Conservation (phyloP, 345 rosid genomes). For the Bruguiera parviflora region DNA sequence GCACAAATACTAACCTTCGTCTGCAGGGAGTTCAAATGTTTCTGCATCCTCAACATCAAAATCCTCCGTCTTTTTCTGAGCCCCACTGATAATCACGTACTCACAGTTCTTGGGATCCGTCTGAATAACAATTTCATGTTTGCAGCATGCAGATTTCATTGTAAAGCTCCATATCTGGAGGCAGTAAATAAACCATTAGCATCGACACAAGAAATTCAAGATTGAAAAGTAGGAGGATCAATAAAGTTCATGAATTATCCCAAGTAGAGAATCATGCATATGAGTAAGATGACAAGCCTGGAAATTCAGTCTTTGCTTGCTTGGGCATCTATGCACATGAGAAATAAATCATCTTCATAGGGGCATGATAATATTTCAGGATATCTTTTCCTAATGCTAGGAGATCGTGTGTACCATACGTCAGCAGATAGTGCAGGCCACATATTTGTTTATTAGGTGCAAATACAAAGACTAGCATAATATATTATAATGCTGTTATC, state of each 20-base stretch:
- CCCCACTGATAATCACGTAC: conserved; percentile 85
- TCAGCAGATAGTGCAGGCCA: not conserved
- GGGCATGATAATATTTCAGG: too few species aligned
- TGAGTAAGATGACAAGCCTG: not conserved
- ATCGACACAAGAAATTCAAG: not conserved
- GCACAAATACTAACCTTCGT: conserved; percentile 59
- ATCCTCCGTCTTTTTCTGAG: conserved; percentile 77
- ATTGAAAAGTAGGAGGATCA: not conserved
- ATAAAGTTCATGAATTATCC: not conserved
- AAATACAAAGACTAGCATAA: not conserved
- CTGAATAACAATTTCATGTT: conserved; percentile 84
- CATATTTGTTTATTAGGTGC: not conserved
- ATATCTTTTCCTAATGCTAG: too few species aligned
- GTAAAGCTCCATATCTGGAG: conserved; percentile 93
- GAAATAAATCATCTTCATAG: too few species aligned
- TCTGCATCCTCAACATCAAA: conserved; percentile 93
- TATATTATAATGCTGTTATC: not conserved
- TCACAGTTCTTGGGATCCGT: conserved; percentile 96
- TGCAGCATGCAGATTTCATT: conserved; percentile 96
- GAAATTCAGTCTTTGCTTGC: too few species aligned
- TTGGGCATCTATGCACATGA: too few species aligned
- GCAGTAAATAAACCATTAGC: conserved; percentile 14
- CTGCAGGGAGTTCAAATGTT: conserved; percentile 88
- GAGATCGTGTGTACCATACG: too few species aligned
- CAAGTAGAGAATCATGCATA: not conserved